Base-by-base conservation (phyloP, 495 filamentous ascomycete genomes). In the Aspergillus biplanus region DNA sequence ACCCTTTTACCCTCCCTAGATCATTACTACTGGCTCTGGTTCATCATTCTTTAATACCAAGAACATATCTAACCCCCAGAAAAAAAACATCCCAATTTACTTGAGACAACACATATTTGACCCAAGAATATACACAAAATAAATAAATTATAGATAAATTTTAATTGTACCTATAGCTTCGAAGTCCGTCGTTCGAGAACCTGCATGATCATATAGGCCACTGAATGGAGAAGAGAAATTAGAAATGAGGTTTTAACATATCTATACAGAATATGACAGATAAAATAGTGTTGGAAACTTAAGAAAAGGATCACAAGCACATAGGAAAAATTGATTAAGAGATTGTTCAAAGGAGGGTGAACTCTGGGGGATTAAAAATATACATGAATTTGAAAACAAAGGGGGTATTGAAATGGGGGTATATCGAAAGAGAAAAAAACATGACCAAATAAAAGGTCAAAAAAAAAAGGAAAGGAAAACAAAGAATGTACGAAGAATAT, bases 171-270 rank as follows among this genome's bases (percentile, higher is more conserved):
- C 61, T 57, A 78, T n/a, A 76, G 62, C 59, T 75, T 78, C 53
- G 75, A 69, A 8, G 68, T 57, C 48, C 70, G 71, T 60, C 71
- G 71, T 48, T 76, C 73, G 56, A 78, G 71, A 33, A 71, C 32
- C 53, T 73, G 70, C 6, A 73, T 53, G 9, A 68, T 61, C 57
- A 76, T 5, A 63, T 78, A 78, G 71, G 75, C 75, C 62, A 78
- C 75, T 76, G 48, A 48, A 60, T 50, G 18, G 7, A 48, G 32
- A 62, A 32, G 62, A 65, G 55, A 67, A 37, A 67, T 70, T 67
- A 68, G 61, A 62, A 55, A 56, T 52, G 32, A 53, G n/a, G 1
- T 27, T 27, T 27, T 27, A 61, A 39, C 31, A 59, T 6, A 42
- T 61, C 34, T 21, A 37, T 56, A 37, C 6, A 39, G 39, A 33